Evolutionary conservation across 257 asterid genomes (phyloP).

Genomic region (Petrea volubilis): DNA sequence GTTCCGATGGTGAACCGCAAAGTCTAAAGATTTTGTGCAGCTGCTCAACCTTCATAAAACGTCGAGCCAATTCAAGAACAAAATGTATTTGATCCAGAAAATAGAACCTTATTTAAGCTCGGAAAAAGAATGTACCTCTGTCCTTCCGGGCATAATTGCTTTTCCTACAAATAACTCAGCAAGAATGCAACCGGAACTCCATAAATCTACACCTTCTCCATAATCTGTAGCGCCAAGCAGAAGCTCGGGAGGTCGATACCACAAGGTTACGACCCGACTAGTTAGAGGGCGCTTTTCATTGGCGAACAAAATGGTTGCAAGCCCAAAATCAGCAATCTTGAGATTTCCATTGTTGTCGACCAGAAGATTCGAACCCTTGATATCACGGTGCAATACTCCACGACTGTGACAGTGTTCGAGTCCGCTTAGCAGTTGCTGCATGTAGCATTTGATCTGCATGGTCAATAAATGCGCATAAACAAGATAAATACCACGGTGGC

Average conservation of each 20-base stretch:
- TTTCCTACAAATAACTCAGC: conserved; percentile 85
- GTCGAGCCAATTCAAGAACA: too few relatives aligned
- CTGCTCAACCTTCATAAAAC: too few relatives aligned
- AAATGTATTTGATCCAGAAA: too few relatives aligned
- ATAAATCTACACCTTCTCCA: conserved; percentile 84
- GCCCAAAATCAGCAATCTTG: conserved; percentile 93
- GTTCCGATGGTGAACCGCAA: too few relatives aligned
- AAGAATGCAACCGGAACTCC: conserved; percentile 97
- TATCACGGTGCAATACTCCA: conserved; percentile 91
- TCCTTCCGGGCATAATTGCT: conserved; percentile 95
- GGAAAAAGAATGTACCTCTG: conserved; percentile 75
- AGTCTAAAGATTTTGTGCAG: too few relatives aligned
- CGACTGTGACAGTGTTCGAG: conserved; percentile 91
- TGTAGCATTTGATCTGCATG: conserved; percentile 85
- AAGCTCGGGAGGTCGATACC: conserved; percentile 99
- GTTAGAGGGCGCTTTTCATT: conserved; percentile 76
- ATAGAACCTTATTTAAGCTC: too few relatives aligned
- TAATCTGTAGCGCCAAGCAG: conserved; percentile 89
- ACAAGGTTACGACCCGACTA: conserved; percentile 92
- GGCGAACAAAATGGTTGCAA: conserved; percentile 74
- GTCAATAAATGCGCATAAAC: neutral
- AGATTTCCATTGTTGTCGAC: conserved; percentile 76
- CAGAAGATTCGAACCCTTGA: conserved; percentile 88
- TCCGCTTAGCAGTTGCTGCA: conserved; percentile 81
- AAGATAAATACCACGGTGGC: neutral